phyloP scores from a whole-genome alignment of 495 filamentous ascomycete species.

The Apiosordaria backusii region DNA sequence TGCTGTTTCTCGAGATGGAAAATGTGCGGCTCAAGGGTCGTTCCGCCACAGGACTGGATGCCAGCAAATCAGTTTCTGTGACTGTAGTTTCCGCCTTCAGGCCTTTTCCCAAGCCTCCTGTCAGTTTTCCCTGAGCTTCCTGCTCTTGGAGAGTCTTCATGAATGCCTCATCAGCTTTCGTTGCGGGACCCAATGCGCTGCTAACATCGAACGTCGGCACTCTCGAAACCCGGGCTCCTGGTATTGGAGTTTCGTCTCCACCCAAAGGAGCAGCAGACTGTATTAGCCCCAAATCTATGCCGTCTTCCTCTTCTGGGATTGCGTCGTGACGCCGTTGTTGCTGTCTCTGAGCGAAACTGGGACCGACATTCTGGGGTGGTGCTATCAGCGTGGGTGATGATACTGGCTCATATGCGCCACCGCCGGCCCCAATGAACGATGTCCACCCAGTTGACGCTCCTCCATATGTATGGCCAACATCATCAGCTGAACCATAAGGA shows the following conservation, averaged over 20 bases:
- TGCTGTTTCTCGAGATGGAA: conserved; percentile 24
- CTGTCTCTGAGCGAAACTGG: conserved; percentile 20
- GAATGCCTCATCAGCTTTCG: conserved; percentile 38
- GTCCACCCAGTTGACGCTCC: conserved; percentile 17
- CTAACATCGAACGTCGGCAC: conserved; percentile 36
- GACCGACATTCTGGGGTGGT: conserved; percentile 17
- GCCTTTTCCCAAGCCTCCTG: conserved; percentile 48
- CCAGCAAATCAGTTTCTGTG: conserved; percentile 40
- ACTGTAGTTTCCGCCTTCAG: conserved; percentile 38
- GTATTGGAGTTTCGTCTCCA: conserved; percentile 10
- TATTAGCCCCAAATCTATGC: conserved; percentile 41
- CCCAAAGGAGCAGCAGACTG: conserved; percentile 34
- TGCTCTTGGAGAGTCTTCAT: conserved; percentile 38
- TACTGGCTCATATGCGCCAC: conserved; percentile 38
- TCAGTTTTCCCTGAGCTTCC: conserved; percentile 46
- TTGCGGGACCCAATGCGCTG: conserved; percentile 36
- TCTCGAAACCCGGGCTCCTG: conserved; percentile 15
- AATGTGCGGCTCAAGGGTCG: conserved; percentile 37
- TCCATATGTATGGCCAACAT: conserved; percentile 18
- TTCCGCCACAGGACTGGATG: conserved; percentile 32
- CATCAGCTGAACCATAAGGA: neutral
- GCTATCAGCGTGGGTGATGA: conserved; percentile 1
- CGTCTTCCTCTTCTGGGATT: conserved; percentile 45
- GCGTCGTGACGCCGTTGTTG: conserved; percentile 26
- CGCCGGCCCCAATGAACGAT: conserved; percentile 11